Evolutionary conservation across 257 asterid species (phyloP), one percentile per base, ranked within the genome.

Genomic region (Salvia splendens): DNA sequence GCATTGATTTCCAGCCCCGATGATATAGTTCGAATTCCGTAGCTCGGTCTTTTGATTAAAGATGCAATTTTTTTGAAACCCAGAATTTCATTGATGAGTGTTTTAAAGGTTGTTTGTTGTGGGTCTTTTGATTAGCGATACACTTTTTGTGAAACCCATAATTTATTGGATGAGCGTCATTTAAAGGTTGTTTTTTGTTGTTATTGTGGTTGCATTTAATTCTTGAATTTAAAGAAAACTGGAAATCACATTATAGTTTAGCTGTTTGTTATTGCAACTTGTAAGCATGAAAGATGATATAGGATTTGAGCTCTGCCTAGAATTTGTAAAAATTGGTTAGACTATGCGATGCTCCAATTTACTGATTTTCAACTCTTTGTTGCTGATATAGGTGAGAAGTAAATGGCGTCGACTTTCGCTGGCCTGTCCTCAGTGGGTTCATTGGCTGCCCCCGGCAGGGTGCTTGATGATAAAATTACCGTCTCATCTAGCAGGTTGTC

Each of bases 401-500:
- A 86, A 75, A 89, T 89, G 98, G 91, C 30, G 30, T 24, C 30
- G 30, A 24, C 30, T 24, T 24, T 24, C 30, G 30, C 98, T 63
- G 96, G 92, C 53, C 69, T 89, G 82, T 73, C 86, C 55, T 80
- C 97, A 9, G 91, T 79, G 38, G 95, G 95, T 41, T 88, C 95
- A 15, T 71, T 92, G 73, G 93, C 96, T 78, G 86, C 95, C 76
- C 62, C 92, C 1, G 76, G 87, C 35, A 71, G 81, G 69, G 71
- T 61, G 65, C 65, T 59, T 35, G 92, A 87, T 80, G 81, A 75
- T 54, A 90, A 81, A 68, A 63, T 76, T 6, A 77, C 85, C 33
- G 58, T 76, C 75, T 78, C 84, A 41, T 73, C 95, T 1, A 81
- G 80, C 81, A 88, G 77, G 78, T 71, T 86, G 6, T 86, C 97